These are phyloP conservation scores for Endotrypanum monterogeii DNA, from an alignment of 208 protist genomes.

Conservation along the genomic window DNA sequence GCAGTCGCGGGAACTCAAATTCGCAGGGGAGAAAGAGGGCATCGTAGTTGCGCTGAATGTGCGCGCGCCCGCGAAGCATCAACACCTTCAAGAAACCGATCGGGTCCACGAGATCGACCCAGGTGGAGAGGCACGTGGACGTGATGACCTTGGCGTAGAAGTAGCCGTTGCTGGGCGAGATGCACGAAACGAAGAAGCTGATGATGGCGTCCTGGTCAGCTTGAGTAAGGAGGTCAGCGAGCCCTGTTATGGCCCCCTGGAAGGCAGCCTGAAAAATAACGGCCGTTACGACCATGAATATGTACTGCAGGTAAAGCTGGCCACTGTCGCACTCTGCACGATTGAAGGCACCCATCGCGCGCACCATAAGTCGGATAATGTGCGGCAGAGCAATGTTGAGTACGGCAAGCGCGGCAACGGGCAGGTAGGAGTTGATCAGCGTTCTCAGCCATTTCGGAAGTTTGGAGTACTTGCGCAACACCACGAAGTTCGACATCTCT, in stretches of 20 bases:
- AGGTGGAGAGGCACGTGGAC: constrained; percentile 58
- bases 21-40: constrained; percentile 59
- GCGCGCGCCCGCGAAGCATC: constrained; percentile 44
- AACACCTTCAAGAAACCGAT: constrained; percentile 50
- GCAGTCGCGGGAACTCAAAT: constrained; percentile 55
- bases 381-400: constrained; percentile 77
- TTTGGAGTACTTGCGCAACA: constrained; percentile 31
- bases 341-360: constrained; percentile 78
- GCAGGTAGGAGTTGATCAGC: constrained; percentile 63
- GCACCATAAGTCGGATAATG: constrained; percentile 66
- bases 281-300: constrained; percentile 88
- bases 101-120: constrained; percentile 67
- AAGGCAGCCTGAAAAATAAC: constrained; percentile 86
- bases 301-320: constrained; percentile 75
- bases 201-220: constrained; percentile 38
- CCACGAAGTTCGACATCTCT: constrained; percentile 42
- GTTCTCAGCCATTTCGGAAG: constrained; percentile 48
- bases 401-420: constrained; percentile 62
- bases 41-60: constrained; percentile 79
- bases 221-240: constrained; percentile 43
- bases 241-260: constrained; percentile 62
- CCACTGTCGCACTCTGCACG: constrained; percentile 55
- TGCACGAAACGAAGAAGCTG: constrained; percentile 71
- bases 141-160: constrained; percentile 85
- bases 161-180: constrained; percentile 73